Conservation (phyloP, 306 rosid genomes). For the Datisca glomerata region DNA sequence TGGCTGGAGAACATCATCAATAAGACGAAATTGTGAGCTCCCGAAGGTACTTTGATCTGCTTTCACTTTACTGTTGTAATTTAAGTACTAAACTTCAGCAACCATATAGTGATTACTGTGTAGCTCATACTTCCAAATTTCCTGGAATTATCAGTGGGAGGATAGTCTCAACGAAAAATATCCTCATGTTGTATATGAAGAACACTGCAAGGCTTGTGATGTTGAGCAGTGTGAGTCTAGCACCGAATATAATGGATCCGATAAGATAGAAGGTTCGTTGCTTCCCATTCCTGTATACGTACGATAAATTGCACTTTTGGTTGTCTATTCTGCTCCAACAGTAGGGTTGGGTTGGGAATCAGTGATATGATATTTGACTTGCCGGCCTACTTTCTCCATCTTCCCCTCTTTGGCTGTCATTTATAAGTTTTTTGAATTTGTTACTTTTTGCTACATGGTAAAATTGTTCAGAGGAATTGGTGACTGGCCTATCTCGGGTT, state of each 20-base stretch:
- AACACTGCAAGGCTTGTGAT: slow-evolving; percentile 78
- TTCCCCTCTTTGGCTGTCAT: not conserved
- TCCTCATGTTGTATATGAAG: slow-evolving; percentile 90
- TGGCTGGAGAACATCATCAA: slow-evolving; percentile 97
- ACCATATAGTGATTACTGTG: no score
- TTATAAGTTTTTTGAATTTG: slow-evolving; percentile 10
- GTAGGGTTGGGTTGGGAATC: no score
- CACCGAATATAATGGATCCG: slow-evolving; percentile 29
- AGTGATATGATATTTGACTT: not conserved
- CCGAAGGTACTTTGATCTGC: slow-evolving; percentile 55
- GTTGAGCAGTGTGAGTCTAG: slow-evolving; percentile 44
- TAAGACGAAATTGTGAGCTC: slow-evolving; percentile 66
- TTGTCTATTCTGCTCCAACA: no score
- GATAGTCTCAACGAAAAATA: slow-evolving; percentile 66
- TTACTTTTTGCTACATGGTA: slow-evolving; percentile 13
- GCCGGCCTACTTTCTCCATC: not conserved
- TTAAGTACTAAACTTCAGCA: slow-evolving; percentile 9
- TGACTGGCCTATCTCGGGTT: slow-evolving; percentile 65
- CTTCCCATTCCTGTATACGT: no score
- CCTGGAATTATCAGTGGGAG: slow-evolving; percentile 60
- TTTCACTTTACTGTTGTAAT: slow-evolving; percentile 8
- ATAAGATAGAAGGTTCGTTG: slow-evolving; percentile 73
- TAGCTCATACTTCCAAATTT: not conserved
- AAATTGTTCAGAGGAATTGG: slow-evolving; percentile 87
- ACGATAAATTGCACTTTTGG: no score